These are phyloP conservation scores for Xylariales sp. DNA, from an alignment of 2,329 filamentous ascomycete species.

Conservation along the genomic window DNA sequence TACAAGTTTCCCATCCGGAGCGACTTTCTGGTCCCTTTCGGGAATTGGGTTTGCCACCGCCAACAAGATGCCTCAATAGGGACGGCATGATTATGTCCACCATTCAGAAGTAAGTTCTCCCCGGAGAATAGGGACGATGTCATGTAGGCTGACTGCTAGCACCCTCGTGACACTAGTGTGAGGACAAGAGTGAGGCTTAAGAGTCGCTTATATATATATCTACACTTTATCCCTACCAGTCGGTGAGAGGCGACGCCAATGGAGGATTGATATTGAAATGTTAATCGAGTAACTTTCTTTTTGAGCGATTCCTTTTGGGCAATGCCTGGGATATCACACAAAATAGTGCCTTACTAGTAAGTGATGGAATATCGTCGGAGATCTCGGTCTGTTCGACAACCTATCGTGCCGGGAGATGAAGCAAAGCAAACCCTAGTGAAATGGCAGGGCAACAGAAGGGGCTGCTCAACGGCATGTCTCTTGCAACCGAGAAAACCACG, in stretches of 20 bases:
- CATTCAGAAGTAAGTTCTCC: slow-evolving; percentile 7
- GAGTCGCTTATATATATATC: slow-evolving; percentile 8
- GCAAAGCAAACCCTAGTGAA: not conserved
- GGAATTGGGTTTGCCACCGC: slow-evolving; percentile 5
- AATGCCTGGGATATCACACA: not conserved
- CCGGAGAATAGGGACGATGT: not conserved
- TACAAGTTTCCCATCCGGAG: slow-evolving; percentile 22
- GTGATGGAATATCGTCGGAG: not conserved
- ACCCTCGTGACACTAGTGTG: slow-evolving; percentile 21
- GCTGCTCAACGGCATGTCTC: not conserved
- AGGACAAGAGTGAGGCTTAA: slow-evolving; percentile 27
- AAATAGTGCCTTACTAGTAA: not conserved
- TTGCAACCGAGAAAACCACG: slow-evolving; percentile 10
- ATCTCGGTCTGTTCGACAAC: not conserved
- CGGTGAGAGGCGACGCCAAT: slow-evolving; percentile 19
- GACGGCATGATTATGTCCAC: slow-evolving; percentile 6
- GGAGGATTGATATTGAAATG: not conserved
- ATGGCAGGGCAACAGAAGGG: not conserved
- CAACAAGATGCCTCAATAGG: slow-evolving; percentile 17
- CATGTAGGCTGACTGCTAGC: slow-evolving; percentile 17
- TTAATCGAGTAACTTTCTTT: slow-evolving; percentile 8
- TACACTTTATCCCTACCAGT: slow-evolving; percentile 3
- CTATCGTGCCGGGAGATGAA: slow-evolving; percentile 4
- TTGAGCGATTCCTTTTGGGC: slow-evolving; percentile 6
- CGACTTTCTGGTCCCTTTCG: slow-evolving; percentile 1